Percentiles rank a stretch among this genome's conserved stretches.
Evolutionary conservation across 169 alveolate species (phyloP).

Genomic region (Plasmodium relictum): DNA sequence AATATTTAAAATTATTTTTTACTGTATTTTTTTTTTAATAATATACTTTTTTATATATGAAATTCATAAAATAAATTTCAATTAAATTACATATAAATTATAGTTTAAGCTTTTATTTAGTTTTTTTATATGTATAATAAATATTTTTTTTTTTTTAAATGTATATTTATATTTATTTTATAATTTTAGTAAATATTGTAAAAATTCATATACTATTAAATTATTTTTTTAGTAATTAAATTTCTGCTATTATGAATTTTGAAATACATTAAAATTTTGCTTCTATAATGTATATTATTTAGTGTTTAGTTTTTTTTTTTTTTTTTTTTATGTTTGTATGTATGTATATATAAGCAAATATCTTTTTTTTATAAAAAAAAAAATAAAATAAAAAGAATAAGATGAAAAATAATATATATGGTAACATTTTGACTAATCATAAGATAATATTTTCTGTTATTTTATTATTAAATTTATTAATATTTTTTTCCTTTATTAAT

Average conservation of each 20-base stretch:
- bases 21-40: too few species aligned
- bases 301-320: neutral
- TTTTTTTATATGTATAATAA: too few species aligned
- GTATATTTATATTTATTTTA: too few species aligned
- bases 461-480: slow-evolving; percentile 29
- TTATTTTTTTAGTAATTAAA: too few species aligned
- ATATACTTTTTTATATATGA: too few species aligned
- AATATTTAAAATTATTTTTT: too few species aligned
- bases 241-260: neutral
- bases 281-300: slow-evolving; percentile 11
- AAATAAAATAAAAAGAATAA: slow-evolving; percentile 21
- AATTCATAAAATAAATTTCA: too few species aligned
- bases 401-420: slow-evolving; percentile 2
- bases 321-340: neutral
- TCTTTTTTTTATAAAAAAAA: neutral
- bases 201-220: too few species aligned
- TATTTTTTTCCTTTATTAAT: slow-evolving; percentile 46
- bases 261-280: neutral
- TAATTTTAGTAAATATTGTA: too few species aligned
- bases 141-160: too few species aligned
- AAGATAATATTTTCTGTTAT: slow-evolving; percentile 25
- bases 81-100: too few species aligned
- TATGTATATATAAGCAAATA: neutral
- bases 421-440: slow-evolving; percentile 31
- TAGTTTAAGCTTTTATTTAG: too few species aligned